phyloP scores from a whole-genome alignment of 2,329 filamentous ascomycete genomes.

The Penicillium griseofulvum region DNA sequence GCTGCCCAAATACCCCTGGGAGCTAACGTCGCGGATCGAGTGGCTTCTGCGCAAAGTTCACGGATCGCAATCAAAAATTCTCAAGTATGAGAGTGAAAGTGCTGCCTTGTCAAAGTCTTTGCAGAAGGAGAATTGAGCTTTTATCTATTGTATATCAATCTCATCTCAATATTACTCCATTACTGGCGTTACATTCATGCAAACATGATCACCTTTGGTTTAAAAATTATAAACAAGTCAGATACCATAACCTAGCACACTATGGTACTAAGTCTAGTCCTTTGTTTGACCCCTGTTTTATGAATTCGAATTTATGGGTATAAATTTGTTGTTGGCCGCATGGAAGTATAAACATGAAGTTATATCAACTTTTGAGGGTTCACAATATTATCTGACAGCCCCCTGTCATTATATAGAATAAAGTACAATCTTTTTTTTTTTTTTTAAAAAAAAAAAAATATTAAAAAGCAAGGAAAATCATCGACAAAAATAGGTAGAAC shows the following conservation, averaged over 20 bases:
- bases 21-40: conserved; percentile 63
- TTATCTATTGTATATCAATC: neutral
- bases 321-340: neutral
- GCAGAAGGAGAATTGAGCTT: conserved; percentile 47
- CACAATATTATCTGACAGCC: neutral
- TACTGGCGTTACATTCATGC: neutral
- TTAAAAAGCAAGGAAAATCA: neutral
- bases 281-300: neutral
- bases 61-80: conserved; percentile 71
- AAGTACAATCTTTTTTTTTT: neutral
- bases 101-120: conserved; percentile 69
- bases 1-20: conserved; percentile 67
- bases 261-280: neutral
- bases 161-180: neutral
- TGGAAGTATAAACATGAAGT: neutral
- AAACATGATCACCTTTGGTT: neutral
- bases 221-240: neutral
- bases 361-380: neutral
- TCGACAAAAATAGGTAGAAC: neutral
- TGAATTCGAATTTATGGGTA: neutral
- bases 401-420: neutral
- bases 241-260: neutral
- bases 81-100: conserved; percentile 70
- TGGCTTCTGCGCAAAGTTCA: conserved; percentile 75
- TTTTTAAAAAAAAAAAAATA: too few relatives aligned